These are phyloP conservation scores for Hygrocybe punicea DNA, from an alignment of 768 basidiomycete genomes.

Conservation along the genomic window DNA sequence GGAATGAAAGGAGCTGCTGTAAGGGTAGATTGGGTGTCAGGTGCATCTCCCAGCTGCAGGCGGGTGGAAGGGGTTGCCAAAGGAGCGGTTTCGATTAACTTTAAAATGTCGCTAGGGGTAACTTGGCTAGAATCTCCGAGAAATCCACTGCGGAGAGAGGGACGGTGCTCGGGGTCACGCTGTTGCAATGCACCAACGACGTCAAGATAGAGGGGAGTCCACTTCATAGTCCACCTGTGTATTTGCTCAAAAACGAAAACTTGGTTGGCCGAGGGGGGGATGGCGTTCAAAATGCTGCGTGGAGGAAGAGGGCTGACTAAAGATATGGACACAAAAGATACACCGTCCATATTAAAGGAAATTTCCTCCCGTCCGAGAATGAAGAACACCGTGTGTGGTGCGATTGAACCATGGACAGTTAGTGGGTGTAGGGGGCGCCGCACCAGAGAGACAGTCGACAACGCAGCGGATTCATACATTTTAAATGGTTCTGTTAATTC, in stretches of 20 bases:
- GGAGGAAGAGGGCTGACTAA: slow-evolving; percentile 71
- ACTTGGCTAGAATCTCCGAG: slow-evolving; percentile 50
- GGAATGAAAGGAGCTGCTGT: slow-evolving; percentile 62
- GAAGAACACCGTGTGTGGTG: slow-evolving; percentile 68
- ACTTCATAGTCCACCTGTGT: slow-evolving; percentile 72
- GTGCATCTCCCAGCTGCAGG: slow-evolving; percentile 44
- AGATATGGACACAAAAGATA: slow-evolving; percentile 60
- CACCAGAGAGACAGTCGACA: slow-evolving; percentile 60
- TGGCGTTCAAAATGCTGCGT: slow-evolving; percentile 50
- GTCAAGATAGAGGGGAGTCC: slow-evolving; percentile 85
- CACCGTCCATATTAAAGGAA: slow-evolving; percentile 48
- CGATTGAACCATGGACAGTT: slow-evolving; percentile 45
- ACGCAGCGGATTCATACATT: slow-evolving; percentile 64
- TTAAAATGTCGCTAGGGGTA: slow-evolving; percentile 44
- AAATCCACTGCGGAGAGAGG: slow-evolving; percentile 58
- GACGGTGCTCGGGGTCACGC: slow-evolving; percentile 44
- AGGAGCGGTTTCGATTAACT: slow-evolving; percentile 47
- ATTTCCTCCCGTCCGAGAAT: slow-evolving; percentile 55
- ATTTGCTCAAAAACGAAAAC: slow-evolving; percentile 84
- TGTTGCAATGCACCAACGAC: slow-evolving; percentile 69
- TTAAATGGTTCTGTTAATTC: slow-evolving; percentile 40
- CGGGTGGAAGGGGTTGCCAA: slow-evolving; percentile 37
- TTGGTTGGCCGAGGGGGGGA: slow-evolving; percentile 61
- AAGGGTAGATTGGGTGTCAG: slow-evolving; percentile 26
- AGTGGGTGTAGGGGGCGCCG: slow-evolving; percentile 61